Percentiles rank a stretch among this genome's conserved stretches.
These are phyloP conservation scores for Monilinia aucupariae DNA, from an alignment of 2,329 filamentous ascomycete genomes.

Conservation along the genomic window DNA sequence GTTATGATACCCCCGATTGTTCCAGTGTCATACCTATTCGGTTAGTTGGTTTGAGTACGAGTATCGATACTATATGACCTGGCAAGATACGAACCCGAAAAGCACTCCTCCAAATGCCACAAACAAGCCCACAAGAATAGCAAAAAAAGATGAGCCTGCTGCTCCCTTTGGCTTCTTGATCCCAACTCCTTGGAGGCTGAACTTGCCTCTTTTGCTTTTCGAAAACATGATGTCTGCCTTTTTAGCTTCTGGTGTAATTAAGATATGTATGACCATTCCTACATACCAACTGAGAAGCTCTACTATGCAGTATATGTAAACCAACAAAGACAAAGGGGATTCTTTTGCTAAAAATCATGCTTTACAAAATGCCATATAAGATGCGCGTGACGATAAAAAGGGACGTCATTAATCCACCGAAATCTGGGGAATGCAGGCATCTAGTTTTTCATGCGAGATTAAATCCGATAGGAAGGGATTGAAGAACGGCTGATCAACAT, in stretches of 20 bases:
- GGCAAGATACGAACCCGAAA: slow-evolving; percentile 43
- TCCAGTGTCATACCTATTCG: slow-evolving; percentile 49
- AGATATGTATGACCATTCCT: too few relatives aligned
- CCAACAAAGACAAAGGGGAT: neutral
- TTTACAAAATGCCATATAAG: neutral
- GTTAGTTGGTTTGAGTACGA: neutral
- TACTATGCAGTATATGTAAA: neutral
- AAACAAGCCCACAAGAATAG: slow-evolving; percentile 55
- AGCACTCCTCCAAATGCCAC: slow-evolving; percentile 57
- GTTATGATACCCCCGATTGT: slow-evolving; percentile 54
- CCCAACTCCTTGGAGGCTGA: neutral
- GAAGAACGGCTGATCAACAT: neutral
- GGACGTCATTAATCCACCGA: neutral
- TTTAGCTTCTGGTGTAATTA: neutral
- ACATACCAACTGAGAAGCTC: neutral
- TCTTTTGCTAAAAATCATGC: neutral
- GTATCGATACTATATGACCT: neutral
- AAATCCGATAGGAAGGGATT: neutral
- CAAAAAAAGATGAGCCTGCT: slow-evolving; percentile 55
- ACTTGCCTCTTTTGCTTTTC: neutral
- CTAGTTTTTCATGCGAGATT: neutral
- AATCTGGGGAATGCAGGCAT: neutral
- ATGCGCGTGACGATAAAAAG: neutral
- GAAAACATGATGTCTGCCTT: neutral
- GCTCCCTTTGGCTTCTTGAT: slow-evolving; percentile 46